Evolutionary conservation across 2,329 filamentous ascomycete genomes (phyloP).

Genomic region (Fusarium pseudocircinatum): DNA sequence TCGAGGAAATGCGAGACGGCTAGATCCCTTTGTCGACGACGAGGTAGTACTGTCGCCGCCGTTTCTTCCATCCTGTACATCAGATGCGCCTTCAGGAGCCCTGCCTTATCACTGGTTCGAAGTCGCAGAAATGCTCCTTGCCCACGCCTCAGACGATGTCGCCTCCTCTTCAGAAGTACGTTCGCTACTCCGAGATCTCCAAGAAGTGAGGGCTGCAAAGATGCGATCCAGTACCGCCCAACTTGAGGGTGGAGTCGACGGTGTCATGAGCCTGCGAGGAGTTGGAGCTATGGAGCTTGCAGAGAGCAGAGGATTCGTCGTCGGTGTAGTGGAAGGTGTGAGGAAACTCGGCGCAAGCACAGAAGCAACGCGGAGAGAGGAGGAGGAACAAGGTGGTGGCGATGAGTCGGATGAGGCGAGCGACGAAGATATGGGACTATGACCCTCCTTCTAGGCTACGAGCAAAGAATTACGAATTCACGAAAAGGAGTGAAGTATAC

Average conservation of each 20-base stretch:
- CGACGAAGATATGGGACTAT: constrained; percentile 63
- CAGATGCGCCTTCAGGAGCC: constrained; percentile 71
- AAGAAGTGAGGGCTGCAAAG: constrained; percentile 91
- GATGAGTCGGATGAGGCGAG: constrained; percentile 69
- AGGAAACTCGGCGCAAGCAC: constrained; percentile 83
- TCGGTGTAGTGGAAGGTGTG: constrained; percentile 87
- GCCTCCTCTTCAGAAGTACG: constrained; percentile 77
- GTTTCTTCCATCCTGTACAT: constrained; percentile 80
- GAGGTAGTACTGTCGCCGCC: constrained; percentile 69
- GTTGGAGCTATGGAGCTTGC: constrained; percentile 94
- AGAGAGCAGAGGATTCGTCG: constrained; percentile 85
- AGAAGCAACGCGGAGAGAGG: constrained; percentile 80
- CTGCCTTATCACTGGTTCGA: constrained; percentile 98
- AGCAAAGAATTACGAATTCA: neutral
- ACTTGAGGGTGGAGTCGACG: constrained; percentile 75
- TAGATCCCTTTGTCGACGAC: constrained; percentile 40
- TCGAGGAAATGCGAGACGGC: constrained; percentile 53
- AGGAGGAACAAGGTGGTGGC: constrained; percentile 73
- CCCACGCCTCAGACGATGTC: constrained; percentile 86
- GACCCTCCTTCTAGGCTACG: constrained; percentile 15
- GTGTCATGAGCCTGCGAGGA: constrained; percentile 75
- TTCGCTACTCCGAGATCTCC: constrained; percentile 79
- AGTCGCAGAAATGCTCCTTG: constrained; percentile 85
- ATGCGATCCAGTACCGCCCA: constrained; percentile 78
- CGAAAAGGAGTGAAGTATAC: neutral